Evolutionary conservation across 2,329 filamentous ascomycete species (phyloP).

Genomic region (Colletotrichum cordylinicola): DNA sequence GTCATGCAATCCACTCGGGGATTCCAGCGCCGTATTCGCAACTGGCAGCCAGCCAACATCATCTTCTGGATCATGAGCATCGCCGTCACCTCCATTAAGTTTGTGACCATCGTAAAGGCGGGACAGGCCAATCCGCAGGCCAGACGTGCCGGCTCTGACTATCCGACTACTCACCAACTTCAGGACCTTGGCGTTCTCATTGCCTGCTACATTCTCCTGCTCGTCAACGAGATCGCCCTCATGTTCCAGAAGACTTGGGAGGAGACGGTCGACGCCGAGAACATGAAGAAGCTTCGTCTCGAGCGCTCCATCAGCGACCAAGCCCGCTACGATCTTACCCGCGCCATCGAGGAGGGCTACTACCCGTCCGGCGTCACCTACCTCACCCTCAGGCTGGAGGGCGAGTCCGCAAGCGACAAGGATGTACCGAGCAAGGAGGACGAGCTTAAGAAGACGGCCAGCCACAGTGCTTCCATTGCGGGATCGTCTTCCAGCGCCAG

Average conservation of each 20-base stretch:
- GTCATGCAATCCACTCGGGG: conserved; percentile 25
- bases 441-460: conserved; percentile 16
- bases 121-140: conserved; percentile 2
- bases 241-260: conserved; percentile 22
- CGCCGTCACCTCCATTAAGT: conserved; percentile 27
- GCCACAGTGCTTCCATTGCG: conserved; percentile 9
- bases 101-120: conserved; percentile 12
- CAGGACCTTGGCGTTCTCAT: conserved; percentile 27
- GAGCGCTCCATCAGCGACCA: conserved; percentile 18
- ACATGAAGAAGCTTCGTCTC: conserved; percentile 16
- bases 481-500: conserved; percentile 16
- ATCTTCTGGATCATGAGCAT: conserved; percentile 28
- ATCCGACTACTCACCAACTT: conserved; percentile 28
- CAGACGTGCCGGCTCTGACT: conserved; percentile 18
- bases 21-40: conserved; percentile 16
- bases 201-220: conserved; percentile 25
- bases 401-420: conserved; percentile 19
- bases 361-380: conserved; percentile 20
- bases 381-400: conserved; percentile 16
- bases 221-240: conserved; percentile 21
- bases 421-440: conserved; percentile 9
- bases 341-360: conserved; percentile 19
- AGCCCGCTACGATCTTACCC: conserved; percentile 17
- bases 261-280: conserved; percentile 10
- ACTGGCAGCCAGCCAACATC: conserved; percentile 25